A percentile compares a stretch with the other conserved stretches of the same genome.
Evolutionary conservation across 768 basidiomycete species (phyloP).

Genomic region (Serendipita sp.): DNA sequence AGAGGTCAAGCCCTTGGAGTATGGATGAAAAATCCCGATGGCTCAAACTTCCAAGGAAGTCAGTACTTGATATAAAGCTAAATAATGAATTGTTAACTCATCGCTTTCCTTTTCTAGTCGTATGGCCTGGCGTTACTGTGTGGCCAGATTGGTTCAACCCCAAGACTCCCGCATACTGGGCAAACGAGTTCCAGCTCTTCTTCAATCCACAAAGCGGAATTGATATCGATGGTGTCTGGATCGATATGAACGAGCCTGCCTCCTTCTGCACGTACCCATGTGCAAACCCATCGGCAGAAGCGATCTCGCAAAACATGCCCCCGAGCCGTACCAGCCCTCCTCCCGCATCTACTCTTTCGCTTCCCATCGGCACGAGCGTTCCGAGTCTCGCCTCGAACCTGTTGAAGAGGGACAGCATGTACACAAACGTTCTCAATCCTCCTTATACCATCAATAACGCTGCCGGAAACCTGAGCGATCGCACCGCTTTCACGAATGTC

Average conservation of each 20-base stretch:
- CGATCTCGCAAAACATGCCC: slow-evolving; percentile 34
- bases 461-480: slow-evolving; percentile 25
- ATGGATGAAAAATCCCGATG: no score
- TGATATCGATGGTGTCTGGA: slow-evolving; percentile 51
- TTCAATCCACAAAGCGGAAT: slow-evolving; percentile 35
- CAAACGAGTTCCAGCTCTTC: slow-evolving; percentile 45
- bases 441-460: slow-evolving; percentile 16
- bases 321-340: slow-evolving; percentile 33
- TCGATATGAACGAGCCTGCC: slow-evolving; percentile 35
- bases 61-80: not conserved
- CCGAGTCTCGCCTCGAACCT: slow-evolving; percentile 13
- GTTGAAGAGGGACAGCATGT: not conserved
- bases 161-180: slow-evolving; percentile 42
- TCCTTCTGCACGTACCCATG: slow-evolving; percentile 54
- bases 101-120: slow-evolving; percentile 31
- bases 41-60: no score
- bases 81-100: slow-evolving; percentile 10
- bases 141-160: slow-evolving; percentile 48
- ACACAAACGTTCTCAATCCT: slow-evolving; percentile 8
- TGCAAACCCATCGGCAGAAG: slow-evolving; percentile 41
- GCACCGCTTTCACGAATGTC: slow-evolving; percentile 23
- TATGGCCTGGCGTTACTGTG: slow-evolving; percentile 51
- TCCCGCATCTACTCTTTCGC: slow-evolving; percentile 37
- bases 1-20: no score
- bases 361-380: slow-evolving; percentile 24